Conservation (phyloP, 208 protist species). For the Balamuthia mandrillaris region DNA sequence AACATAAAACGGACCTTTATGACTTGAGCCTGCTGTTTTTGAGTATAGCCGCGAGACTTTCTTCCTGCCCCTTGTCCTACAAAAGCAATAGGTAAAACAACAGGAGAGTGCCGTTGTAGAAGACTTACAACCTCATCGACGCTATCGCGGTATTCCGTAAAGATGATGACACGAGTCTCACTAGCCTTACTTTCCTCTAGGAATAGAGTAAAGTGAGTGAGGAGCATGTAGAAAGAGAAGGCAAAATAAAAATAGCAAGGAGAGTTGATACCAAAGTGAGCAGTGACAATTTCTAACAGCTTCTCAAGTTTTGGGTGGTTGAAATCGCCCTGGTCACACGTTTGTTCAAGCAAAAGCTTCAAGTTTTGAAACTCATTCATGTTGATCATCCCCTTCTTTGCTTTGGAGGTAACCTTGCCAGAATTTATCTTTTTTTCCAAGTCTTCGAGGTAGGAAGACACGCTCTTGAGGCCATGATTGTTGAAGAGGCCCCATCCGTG, state of each 20-base stretch:
- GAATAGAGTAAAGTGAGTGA: background rate
- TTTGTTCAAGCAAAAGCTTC: slow-evolving; percentile 6
- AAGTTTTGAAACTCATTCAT: slow-evolving; percentile 21
- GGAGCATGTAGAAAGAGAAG: background rate
- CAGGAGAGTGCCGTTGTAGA: background rate
- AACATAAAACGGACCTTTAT: slow-evolving; percentile 27
- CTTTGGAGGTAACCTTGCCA: background rate
- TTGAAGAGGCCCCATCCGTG: slow-evolving; percentile 49
- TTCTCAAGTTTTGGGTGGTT: slow-evolving; percentile 65
- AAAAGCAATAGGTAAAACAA: slow-evolving; percentile 22
- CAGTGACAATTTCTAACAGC: slow-evolving; percentile 51
- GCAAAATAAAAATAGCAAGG: background rate
- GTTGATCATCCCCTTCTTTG: slow-evolving; percentile 19
- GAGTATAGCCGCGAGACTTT: background rate
- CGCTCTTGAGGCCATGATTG: slow-evolving; percentile 36
- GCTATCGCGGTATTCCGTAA: slow-evolving; percentile 42
- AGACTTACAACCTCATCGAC: slow-evolving; percentile 32
- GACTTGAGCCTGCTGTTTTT: slow-evolving; percentile 32
- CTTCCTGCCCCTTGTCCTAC: slow-evolving; percentile 35
- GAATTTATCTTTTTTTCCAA: background rate
- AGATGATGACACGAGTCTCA: slow-evolving; percentile 49
- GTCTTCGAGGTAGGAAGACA: background rate
- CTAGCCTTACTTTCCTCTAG: background rate
- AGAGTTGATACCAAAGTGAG: slow-evolving; percentile 57
- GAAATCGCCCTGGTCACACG: background rate